A percentile compares a stretch with the other conserved stretches of the same genome.
Conservation (phyloP, 768 basidiomycete species). For the Tephrocybe sp. region DNA sequence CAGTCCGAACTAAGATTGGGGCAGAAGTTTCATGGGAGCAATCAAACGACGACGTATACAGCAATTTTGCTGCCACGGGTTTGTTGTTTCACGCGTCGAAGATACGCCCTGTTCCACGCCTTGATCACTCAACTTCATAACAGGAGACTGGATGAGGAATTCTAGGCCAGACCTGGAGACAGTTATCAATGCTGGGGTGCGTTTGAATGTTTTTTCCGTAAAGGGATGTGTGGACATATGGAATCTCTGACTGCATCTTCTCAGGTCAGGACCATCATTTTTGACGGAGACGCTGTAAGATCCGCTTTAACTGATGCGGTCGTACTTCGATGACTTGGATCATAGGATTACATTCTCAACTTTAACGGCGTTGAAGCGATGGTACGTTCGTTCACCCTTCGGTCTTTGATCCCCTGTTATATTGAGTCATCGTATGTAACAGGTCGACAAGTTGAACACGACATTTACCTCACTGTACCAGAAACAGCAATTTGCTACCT, state of each 20-base stretch:
- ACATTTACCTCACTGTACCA: slow-evolving; percentile 40
- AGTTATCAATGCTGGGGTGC: slow-evolving; percentile 56
- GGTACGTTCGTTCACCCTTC: slow-evolving; percentile 27
- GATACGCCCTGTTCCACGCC: too few relatives aligned
- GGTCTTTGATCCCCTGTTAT: background rate
- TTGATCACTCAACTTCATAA: too few relatives aligned
- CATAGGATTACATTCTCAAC: slow-evolving; percentile 52
- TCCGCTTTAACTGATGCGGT: background rate
- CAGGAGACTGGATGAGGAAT: slow-evolving; percentile 59
- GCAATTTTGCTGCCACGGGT: slow-evolving; percentile 49
- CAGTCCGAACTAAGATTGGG: slow-evolving; percentile 37
- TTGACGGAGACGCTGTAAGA: slow-evolving; percentile 55
- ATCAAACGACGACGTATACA: slow-evolving; percentile 40
- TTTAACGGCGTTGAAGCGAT: slow-evolving; percentile 56
- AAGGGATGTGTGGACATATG: background rate
- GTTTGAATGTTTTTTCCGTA: slow-evolving; percentile 8
- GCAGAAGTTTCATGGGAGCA: slow-evolving; percentile 42
- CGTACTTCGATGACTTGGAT: too few relatives aligned
- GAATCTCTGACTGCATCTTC: too few relatives aligned
- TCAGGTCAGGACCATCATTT: slow-evolving; percentile 46
- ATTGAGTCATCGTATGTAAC: background rate
- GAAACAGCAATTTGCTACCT: slow-evolving; percentile 41
- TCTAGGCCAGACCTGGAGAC: slow-evolving; percentile 47
- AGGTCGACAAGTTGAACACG: slow-evolving; percentile 49
- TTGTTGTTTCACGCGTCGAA: slow-evolving; percentile 9